Evolutionary conservation across 1,284 basidiomycete genomes (phyloP), one percentile per base, ranked within the genome.

Genomic region (Prillingera fragicola): DNA sequence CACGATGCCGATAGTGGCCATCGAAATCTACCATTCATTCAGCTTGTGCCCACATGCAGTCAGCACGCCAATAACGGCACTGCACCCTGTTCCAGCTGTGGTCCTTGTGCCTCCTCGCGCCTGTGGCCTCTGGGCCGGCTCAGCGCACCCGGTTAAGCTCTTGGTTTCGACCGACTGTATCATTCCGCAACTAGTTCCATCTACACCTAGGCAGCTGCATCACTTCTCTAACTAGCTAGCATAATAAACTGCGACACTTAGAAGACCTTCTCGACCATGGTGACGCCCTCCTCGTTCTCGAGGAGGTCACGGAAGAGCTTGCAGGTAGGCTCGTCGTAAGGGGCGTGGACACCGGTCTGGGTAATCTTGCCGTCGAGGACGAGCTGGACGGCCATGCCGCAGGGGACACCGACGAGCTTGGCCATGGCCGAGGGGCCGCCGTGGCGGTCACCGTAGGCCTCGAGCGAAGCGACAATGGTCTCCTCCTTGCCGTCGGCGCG

Each of bases 391-490:
- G 94, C 92, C 61, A 97, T 85, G 58, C 90, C 94, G 65, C 90
- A 95, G 3, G 94, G 94, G 12, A 97, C 73, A 56, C 94, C 94
- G 40, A 96, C 92, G 31, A 83, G 83, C 26, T 79, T 71, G 62
- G 91, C 89, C 94, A 98, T 98, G n/a, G 90, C 89, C 24, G 87
- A 87, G 60, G 87, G 80, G 2, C 91, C 91, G 48, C 74, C 74
- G 15, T 84, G 83, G 28, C 77, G 72, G 52, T 80, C 80, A 42
- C 94, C 94, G 67, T 95, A 96, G 51, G 81, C 83, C 73, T 97
- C 89, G 28, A 98, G 78, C 19, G 92, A 92, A 34, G 89, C 87
- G 8, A 92, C 96, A 63, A 90, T 74, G 24, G 82, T 91, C 77
- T 94, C 80, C 81, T 86, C 75, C 38, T 74, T 79, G 41, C 91